phyloP scores from a whole-genome alignment of 1,284 basidiomycete genomes.

The Gastroboletus turbinatus region DNA sequence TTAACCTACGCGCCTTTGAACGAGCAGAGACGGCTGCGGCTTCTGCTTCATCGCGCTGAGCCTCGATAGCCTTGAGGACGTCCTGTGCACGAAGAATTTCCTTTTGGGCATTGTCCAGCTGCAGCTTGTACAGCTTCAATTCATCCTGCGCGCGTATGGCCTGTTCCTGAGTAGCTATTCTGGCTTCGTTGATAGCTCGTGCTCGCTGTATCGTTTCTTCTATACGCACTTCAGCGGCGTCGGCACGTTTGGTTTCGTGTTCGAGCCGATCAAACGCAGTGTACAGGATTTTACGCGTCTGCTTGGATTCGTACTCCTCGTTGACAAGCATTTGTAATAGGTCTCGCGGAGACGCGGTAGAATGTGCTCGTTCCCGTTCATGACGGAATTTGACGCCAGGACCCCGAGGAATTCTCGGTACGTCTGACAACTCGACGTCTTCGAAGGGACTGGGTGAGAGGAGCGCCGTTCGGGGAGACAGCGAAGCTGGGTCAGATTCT shows the following conservation, averaged over 20 bases:
- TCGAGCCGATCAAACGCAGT: conserved; percentile 53
- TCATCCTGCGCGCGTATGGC: conserved; percentile 52
- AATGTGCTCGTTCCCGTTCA: conserved; percentile 36
- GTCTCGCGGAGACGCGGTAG: conserved; percentile 39
- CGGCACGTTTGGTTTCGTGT: conserved; percentile 50
- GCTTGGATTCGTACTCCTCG: conserved; percentile 55
- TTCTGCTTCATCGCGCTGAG: conserved; percentile 53
- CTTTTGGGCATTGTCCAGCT: conserved; percentile 60
- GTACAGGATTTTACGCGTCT: conserved; percentile 52
- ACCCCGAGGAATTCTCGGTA: conserved; percentile 18
- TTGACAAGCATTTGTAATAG: conserved; percentile 51
- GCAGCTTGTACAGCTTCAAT: conserved; percentile 58
- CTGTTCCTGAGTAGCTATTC: conserved; percentile 50
- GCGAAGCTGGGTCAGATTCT: conserved; percentile 29
- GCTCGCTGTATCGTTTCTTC: conserved; percentile 51
- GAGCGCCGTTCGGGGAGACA: conserved; percentile 30
- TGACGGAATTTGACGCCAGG: conserved; percentile 32
- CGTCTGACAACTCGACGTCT: neutral
- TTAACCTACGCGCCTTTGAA: conserved; percentile 45
- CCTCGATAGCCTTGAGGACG: conserved; percentile 43
- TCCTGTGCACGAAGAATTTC: conserved; percentile 55
- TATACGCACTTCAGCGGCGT: conserved; percentile 51
- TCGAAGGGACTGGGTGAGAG: conserved; percentile 27
- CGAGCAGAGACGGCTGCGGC: conserved; percentile 45
- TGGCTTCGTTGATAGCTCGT: conserved; percentile 51